phyloP scores from a whole-genome alignment of 805 yeast species.

The Candida caryicola region DNA sequence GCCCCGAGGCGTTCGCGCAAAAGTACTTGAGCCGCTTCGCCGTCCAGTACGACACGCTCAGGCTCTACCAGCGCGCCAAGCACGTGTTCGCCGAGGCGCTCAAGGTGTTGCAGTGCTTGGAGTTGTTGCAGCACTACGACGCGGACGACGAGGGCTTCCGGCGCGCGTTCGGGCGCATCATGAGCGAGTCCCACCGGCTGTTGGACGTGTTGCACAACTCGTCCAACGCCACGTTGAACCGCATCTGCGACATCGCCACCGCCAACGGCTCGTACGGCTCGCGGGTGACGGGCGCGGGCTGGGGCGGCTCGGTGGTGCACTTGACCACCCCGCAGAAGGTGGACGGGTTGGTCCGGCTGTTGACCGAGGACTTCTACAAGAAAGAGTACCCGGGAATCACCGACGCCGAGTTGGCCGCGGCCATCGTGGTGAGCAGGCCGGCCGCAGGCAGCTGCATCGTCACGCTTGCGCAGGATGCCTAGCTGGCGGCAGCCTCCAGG shows the following conservation, averaged over 20 bases:
- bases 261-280: slow-evolving; percentile 61
- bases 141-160: slow-evolving; percentile 28
- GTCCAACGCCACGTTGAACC: slow-evolving; percentile 54
- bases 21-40: slow-evolving; percentile 51
- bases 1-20: slow-evolving; percentile 41
- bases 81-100: slow-evolving; percentile 64
- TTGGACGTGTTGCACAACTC: slow-evolving; percentile 49
- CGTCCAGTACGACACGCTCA: slow-evolving; percentile 54
- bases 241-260: slow-evolving; percentile 52
- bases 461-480: slow-evolving; percentile 1
- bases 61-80: slow-evolving; percentile 54
- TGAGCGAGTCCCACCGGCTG: slow-evolving; percentile 60
- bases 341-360: slow-evolving; percentile 36
- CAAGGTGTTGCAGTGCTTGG: slow-evolving; percentile 52
- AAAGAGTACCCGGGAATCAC: slow-evolving; percentile 48
- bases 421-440: slow-evolving; percentile 55
- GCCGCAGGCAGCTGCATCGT: slow-evolving; percentile 48
- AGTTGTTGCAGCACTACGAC: slow-evolving; percentile 27
- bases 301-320: slow-evolving; percentile 75
- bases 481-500: too few species aligned
- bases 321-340: slow-evolving; percentile 47
- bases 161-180: slow-evolving; percentile 47
- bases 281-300: slow-evolving; percentile 77
- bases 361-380: slow-evolving; percentile 51
- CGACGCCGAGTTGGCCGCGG: slow-evolving; percentile 43